Percentiles rank a stretch among this genome's conserved stretches.
Conservation (phyloP, 257 asterid genomes). For the Ehretia macrophylla region DNA sequence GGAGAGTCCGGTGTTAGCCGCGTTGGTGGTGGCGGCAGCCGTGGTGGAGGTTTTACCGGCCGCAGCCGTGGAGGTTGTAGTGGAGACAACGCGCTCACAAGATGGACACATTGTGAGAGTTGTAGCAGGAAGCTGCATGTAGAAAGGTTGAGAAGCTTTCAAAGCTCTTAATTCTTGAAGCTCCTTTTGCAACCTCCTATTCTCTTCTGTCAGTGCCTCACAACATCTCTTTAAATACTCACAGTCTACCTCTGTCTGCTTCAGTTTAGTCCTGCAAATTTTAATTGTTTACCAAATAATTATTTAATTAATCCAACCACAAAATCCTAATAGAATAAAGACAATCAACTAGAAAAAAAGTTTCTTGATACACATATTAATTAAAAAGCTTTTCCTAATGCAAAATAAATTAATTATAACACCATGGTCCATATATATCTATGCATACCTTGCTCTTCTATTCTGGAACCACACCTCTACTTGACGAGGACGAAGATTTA, state of each 20-base stretch:
- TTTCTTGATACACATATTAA: too few relatives aligned
- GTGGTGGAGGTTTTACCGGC: background rate
- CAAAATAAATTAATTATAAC: too few relatives aligned
- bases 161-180: slow-evolving; percentile 42
- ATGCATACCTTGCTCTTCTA: slow-evolving; percentile 74
- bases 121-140: slow-evolving; percentile 81
- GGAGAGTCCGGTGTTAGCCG: slow-evolving; percentile 11
- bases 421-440: background rate
- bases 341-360: background rate
- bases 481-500: slow-evolving; percentile 80
- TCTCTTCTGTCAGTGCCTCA: slow-evolving; percentile 50
- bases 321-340: background rate
- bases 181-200: slow-evolving; percentile 52
- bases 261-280: slow-evolving; percentile 64
- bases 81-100: slow-evolving; percentile 65
- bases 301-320: background rate
- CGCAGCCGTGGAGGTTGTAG: slow-evolving; percentile 20
- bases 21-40: background rate
- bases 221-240: slow-evolving; percentile 63
- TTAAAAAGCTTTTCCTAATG: too few relatives aligned
- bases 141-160: slow-evolving; percentile 65
- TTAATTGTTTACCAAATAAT: background rate
- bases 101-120: slow-evolving; percentile 95
- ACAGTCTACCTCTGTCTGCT: slow-evolving; percentile 72
- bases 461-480: slow-evolving; percentile 99